Percentiles rank a stretch among this genome's conserved stretches.
These are phyloP conservation scores for Trichoderma cornu-damae DNA, from an alignment of 2,329 filamentous ascomycete species.

Conservation along the genomic window DNA sequence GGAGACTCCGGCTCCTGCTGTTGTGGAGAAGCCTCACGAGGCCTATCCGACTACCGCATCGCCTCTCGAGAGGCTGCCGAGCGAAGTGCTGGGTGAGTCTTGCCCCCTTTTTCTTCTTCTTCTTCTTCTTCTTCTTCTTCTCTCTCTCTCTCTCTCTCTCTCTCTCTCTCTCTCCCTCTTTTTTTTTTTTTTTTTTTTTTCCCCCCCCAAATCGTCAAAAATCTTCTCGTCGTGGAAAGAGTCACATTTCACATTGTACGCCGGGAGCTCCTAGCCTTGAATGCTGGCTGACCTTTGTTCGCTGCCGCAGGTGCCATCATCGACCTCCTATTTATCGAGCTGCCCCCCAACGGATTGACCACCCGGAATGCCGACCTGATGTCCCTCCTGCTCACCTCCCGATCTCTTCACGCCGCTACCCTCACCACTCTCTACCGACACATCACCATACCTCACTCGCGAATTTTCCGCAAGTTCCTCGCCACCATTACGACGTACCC, in stretches of 20 bases:
- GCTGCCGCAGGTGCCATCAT: constrained; percentile 60
- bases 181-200: too few species aligned
- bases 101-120: background rate
- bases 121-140: background rate
- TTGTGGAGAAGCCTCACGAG: constrained; percentile 28
- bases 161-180: background rate
- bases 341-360: constrained; percentile 66
- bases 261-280: too few species aligned
- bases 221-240: too few species aligned
- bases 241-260: too few species aligned
- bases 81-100: constrained; percentile 65
- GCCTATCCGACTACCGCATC: constrained; percentile 44
- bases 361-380: constrained; percentile 74
- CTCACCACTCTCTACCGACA: constrained; percentile 70
- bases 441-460: constrained; percentile 77
- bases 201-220: background rate
- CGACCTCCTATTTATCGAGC: constrained; percentile 66
- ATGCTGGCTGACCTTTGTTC: constrained; percentile 1
- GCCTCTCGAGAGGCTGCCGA: constrained; percentile 61
- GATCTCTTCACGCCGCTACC: constrained; percentile 65
- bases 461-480: constrained; percentile 77
- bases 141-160: background rate
- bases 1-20: constrained; percentile 39
- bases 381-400: constrained; percentile 71
- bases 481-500: constrained; percentile 62